phyloP scores from a whole-genome alignment of 2,329 filamentous ascomycete genomes.

The Byssochlamys sp. region DNA sequence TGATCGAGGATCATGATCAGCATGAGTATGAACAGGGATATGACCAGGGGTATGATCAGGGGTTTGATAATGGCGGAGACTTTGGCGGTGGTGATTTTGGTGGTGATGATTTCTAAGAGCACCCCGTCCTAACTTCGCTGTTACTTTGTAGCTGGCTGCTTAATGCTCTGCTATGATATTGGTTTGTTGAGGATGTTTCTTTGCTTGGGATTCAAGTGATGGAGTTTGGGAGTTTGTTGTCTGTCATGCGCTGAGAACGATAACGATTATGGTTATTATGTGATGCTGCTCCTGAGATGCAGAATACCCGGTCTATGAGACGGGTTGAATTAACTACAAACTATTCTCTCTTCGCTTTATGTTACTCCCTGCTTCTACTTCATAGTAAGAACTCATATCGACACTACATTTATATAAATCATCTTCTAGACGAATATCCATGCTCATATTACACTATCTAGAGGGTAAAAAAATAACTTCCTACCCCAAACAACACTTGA shows the following conservation, averaged over 20 bases:
- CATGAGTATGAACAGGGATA: constrained; percentile 39
- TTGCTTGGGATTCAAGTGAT: neutral
- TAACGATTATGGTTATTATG: neutral
- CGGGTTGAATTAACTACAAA: no score
- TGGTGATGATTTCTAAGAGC: constrained; percentile 18
- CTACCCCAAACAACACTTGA: neutral
- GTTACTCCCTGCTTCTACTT: no score
- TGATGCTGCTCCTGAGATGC: no score
- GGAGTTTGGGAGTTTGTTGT: neutral
- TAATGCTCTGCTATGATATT: neutral
- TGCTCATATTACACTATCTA: neutral
- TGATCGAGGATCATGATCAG: constrained; percentile 55
- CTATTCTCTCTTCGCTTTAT: no score
- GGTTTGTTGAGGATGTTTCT: constrained; percentile 5
- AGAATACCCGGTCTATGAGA: no score
- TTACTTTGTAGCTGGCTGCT: neutral
- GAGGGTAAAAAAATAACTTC: no score
- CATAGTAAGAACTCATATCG: no score
- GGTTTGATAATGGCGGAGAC: constrained; percentile 10
- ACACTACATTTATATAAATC: no score
- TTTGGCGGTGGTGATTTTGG: constrained; percentile 9
- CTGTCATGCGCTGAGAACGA: neutral
- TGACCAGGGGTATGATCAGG: constrained; percentile 10
- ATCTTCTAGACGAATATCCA: neutral
- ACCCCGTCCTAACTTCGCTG: neutral